Evolutionary conservation across 257 asterid genomes (phyloP).

Genomic region (Cordia subcordata): DNA sequence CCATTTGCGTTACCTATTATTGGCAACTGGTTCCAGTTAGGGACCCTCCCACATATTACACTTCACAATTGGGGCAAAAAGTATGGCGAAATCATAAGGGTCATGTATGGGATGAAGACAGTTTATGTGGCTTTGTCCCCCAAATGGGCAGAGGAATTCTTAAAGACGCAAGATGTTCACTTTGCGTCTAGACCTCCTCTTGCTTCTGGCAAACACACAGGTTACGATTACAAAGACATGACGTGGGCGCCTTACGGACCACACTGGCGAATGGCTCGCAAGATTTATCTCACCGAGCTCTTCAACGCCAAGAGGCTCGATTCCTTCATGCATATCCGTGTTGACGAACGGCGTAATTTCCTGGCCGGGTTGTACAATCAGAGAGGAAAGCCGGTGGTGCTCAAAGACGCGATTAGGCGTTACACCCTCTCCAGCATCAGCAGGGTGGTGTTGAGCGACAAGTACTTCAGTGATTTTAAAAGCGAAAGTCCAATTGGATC

Average conservation of each 20-base stretch:
- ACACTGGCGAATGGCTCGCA: conserved; percentile 20
- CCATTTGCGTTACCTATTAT: conserved; percentile 41
- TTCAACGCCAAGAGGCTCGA: conserved; percentile 25
- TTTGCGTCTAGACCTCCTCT: not conserved
- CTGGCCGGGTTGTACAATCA: conserved; percentile 12
- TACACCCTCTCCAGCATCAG: conserved; percentile 17
- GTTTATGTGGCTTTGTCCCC: conserved; percentile 37
- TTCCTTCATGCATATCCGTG: conserved; percentile 22
- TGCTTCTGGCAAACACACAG: not conserved
- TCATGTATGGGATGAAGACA: conserved; percentile 25
- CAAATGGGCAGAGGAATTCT: conserved; percentile 33
- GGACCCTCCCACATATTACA: conserved; percentile 16
- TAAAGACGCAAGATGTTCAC: not conserved
- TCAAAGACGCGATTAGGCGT: conserved; percentile 21
- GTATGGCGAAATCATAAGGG: conserved; percentile 33
- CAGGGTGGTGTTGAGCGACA: conserved; percentile 14
- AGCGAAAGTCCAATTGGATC: not conserved
- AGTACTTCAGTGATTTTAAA: conserved; percentile 17
- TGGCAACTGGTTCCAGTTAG: conserved; percentile 30
- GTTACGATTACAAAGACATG: not conserved
- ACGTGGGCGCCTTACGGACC: conserved; percentile 7
- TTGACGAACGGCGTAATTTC: conserved; percentile 26
- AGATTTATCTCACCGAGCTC: conserved; percentile 20
- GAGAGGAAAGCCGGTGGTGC: conserved; percentile 22
- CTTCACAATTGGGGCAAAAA: conserved; percentile 16